Evolutionary conservation across 2,329 filamentous ascomycete species (phyloP).

Genomic region (Emmonsiellopsis sp.): DNA sequence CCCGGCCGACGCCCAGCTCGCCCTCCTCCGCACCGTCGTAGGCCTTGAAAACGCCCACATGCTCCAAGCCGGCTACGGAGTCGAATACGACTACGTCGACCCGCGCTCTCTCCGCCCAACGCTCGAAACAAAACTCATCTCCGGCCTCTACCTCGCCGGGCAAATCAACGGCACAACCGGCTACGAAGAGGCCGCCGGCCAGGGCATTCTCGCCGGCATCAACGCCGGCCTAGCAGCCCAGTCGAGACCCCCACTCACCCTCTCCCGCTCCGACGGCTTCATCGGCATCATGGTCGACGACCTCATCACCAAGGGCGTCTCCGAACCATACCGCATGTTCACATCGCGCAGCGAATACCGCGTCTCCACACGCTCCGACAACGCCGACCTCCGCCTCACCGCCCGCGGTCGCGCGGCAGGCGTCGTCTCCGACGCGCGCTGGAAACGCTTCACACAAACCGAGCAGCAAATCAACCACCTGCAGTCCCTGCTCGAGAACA

Average conservation of each 20-base stretch:
- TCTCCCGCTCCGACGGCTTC: slow-evolving; percentile 81
- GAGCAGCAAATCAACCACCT: slow-evolving; percentile 60
- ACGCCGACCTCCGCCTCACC: slow-evolving; percentile 83
- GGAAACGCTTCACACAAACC: slow-evolving; percentile 60
- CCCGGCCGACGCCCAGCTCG: slow-evolving; percentile 75
- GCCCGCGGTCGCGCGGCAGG: slow-evolving; percentile 66
- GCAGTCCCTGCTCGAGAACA: slow-evolving; percentile 49
- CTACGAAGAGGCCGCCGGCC: slow-evolving; percentile 93
- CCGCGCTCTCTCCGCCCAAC: slow-evolving; percentile 80
- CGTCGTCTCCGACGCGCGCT: slow-evolving; percentile 69
- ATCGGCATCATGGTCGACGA: slow-evolving; percentile 99
- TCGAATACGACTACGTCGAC: slow-evolving; percentile 98
- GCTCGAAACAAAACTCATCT: slow-evolving; percentile 86
- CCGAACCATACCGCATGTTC: slow-evolving; percentile 97
- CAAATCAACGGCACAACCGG: slow-evolving; percentile 98
- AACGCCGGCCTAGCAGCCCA: slow-evolving; percentile 80
- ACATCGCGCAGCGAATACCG: slow-evolving; percentile 92
- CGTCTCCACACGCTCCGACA: slow-evolving; percentile 85
- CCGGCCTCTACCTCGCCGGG: slow-evolving; percentile 81
- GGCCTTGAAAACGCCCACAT: slow-evolving; percentile 84
- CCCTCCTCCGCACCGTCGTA: slow-evolving; percentile 74
- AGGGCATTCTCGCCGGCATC: slow-evolving; percentile 84
- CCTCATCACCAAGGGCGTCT: slow-evolving; percentile 90
- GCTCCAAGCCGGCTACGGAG: slow-evolving; percentile 91
- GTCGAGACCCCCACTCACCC: slow-evolving; percentile 53